These are phyloP conservation scores for Epichloe amarillans DNA, from an alignment of 2,329 filamentous ascomycete species.

Conservation along the genomic window DNA sequence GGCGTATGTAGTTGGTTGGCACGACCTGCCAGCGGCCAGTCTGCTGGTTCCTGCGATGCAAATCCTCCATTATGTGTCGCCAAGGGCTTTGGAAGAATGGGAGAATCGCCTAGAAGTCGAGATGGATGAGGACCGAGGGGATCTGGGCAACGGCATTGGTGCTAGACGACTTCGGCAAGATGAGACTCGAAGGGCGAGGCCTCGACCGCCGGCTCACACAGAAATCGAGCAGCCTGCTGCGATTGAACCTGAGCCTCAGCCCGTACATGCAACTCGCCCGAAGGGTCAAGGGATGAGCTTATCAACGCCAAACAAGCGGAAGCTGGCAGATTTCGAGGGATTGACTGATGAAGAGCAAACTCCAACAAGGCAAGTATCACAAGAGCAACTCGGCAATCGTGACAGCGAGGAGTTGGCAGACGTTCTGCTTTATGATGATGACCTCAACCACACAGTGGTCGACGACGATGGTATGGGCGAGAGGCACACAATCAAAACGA, in stretches of 20 bases:
- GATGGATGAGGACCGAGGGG: constrained; percentile 25
- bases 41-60: constrained; percentile 31
- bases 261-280: constrained; percentile 6
- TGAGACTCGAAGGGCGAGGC: constrained; percentile 9
- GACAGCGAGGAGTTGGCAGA: background rate
- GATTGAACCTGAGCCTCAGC: constrained; percentile 13
- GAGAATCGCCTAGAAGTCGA: constrained; percentile 33
- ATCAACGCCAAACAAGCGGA: constrained; percentile 22
- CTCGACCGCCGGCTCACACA: constrained; percentile 16
- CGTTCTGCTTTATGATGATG: background rate
- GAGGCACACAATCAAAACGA: too few species aligned
- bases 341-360: constrained; percentile 17
- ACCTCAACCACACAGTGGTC: background rate
- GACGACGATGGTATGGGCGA: constrained; percentile 1
- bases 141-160: constrained; percentile 14
- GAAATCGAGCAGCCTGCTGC: constrained; percentile 13
- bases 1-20: constrained; percentile 42
- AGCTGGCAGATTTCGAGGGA: constrained; percentile 17
- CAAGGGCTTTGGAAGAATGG: constrained; percentile 41
- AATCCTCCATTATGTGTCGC: constrained; percentile 46
- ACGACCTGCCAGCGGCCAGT: constrained; percentile 35
- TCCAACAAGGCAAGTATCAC: constrained; percentile 16
- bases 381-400: constrained; percentile 9
- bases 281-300: constrained; percentile 22
- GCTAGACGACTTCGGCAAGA: constrained; percentile 7